phyloP scores from a whole-genome alignment of 495 filamentous ascomycete genomes.

The Hyaloscypha finlandica region DNA sequence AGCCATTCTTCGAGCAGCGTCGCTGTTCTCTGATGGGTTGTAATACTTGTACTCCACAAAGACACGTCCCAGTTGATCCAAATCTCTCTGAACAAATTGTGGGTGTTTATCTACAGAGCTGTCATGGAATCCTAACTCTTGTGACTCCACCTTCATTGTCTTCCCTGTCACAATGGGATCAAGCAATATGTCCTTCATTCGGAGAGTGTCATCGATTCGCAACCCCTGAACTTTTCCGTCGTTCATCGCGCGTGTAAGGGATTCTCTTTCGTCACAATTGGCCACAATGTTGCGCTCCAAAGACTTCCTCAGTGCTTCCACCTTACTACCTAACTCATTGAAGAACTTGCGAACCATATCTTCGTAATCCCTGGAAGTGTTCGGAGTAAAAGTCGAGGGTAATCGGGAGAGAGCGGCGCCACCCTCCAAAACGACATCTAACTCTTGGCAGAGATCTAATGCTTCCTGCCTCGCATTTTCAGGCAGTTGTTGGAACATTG shows the following conservation, averaged over 20 bases:
- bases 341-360: not conserved
- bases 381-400: not conserved
- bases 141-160: not conserved
- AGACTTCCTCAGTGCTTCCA: not conserved
- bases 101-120: not conserved
- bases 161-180: not conserved
- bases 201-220: not conserved
- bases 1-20: too few relatives aligned
- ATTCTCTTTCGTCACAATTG: not conserved
- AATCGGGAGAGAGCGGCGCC: not conserved
- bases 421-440: not conserved
- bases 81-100: not conserved
- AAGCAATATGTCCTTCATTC: constrained; percentile 1
- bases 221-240: not conserved
- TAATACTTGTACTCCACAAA: too few relatives aligned
- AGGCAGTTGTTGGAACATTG: constrained; percentile 2
- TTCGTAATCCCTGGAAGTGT: not conserved
- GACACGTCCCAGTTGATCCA: not conserved
- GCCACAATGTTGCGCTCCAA: not conserved
- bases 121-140: not conserved
- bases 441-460: constrained; percentile 1
- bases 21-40: too few relatives aligned
- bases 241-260: not conserved
- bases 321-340: not conserved
- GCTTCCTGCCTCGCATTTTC: not conserved